Evolutionary conservation across 257 asterid species (phyloP), one percentile per base, ranked within the genome.

Genomic region (Linderniella brevidens): DNA sequence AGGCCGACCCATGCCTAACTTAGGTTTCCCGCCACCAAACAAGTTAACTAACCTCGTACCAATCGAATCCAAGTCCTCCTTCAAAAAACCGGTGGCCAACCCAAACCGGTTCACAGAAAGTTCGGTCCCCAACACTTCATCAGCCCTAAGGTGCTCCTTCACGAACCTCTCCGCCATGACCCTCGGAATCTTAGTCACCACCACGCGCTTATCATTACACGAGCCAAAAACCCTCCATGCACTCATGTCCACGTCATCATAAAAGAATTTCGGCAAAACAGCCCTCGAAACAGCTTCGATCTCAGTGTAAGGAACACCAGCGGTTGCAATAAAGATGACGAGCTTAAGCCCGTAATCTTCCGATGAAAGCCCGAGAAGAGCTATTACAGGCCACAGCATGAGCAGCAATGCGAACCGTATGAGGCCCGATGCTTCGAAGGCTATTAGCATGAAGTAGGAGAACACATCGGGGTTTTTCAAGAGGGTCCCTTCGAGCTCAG

Each of bases 351-450:
- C 95, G n/a, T n/a, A n/a, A 0, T 47, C 49, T 3, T 83, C 84
- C 0, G 20, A 46, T 35, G 56, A 45, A 0, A 49, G 25, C 64
- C 70, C 79, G 0, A 88, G 68, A 46, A 84, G 38, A 5, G 75
- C 71, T 19, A 80, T 67, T 35, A 80, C 25, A 0, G 93, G 95
- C 92, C 93, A 88, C 0, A 77, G 17, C 0, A 60, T 1, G 0
- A 84, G 49, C 54, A 84, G 17, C 56, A 78, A 35, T 0, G 76
- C 73, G 46, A 88, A 84, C 0, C 93, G 73, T 50, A 80, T 49
- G 0, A 83, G 64, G 9, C 90, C 79, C 3, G 94, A 84, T 0
- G 92, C 95, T 51, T 88, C 97, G 46, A 88, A 88, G 5, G 97
- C 95, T 1, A 88, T 65, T 35, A 88, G 16, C 95, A 88, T 84